Conservation (phyloP, 768 basidiomycete genomes). For the Termitomyces sp. region DNA sequence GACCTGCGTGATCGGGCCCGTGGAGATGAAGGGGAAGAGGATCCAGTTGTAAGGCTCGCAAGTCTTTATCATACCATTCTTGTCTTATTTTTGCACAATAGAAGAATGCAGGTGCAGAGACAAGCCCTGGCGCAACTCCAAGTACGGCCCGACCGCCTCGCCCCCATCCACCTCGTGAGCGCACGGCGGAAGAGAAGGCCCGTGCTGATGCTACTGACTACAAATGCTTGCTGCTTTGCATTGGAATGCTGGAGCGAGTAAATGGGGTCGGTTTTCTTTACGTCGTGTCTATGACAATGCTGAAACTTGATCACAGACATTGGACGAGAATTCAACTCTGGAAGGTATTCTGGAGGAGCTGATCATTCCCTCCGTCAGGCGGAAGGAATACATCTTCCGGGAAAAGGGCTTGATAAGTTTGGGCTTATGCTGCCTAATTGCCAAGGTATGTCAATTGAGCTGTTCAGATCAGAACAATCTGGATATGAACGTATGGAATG, state of each 20-base stretch:
- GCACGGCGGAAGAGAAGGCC: conserved; percentile 54
- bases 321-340: conserved; percentile 67
- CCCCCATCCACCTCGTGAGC: conserved; percentile 25
- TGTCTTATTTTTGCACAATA: conserved; percentile 2
- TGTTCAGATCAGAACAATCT: neutral
- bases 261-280: conserved; percentile 54
- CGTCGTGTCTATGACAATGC: neutral
- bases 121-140: conserved; percentile 23
- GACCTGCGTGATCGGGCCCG: conserved; percentile 59
- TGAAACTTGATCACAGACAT: conserved; percentile 32
- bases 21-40: conserved; percentile 30
- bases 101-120: conserved; percentile 17
- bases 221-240: conserved; percentile 70
- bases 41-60: conserved; percentile 17
- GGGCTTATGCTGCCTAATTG: conserved; percentile 73
- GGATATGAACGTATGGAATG: neutral
- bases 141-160: conserved; percentile 17
- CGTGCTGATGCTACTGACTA: conserved; percentile 62
- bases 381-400: conserved; percentile 61
- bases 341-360: conserved; percentile 72
- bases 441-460: conserved; percentile 35
- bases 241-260: conserved; percentile 81
- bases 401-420: conserved; percentile 65
- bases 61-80: neutral
- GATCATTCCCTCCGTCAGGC: conserved; percentile 79